Evolutionary conservation across 805 yeast species (phyloP).

Genomic region (Millerozyma acaciae): DNA sequence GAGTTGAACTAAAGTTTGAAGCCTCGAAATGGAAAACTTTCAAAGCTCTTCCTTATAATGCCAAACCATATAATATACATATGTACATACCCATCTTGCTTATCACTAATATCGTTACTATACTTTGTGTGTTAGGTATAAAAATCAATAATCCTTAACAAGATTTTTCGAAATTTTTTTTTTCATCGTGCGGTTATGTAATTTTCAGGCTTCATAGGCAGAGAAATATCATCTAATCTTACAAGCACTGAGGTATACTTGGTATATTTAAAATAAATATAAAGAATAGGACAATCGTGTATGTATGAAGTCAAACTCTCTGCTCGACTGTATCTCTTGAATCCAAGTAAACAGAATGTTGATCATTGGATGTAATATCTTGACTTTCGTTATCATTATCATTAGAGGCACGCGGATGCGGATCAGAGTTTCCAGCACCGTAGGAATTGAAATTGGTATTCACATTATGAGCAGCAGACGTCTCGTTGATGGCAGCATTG

Average conservation of each 20-base stretch:
- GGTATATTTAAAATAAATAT: neutral
- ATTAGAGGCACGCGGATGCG: too few species aligned
- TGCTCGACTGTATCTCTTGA: slow-evolving; percentile 18
- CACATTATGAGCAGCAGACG: too few species aligned
- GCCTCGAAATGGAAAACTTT: neutral
- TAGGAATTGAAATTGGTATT: too few species aligned
- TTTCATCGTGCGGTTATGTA: slow-evolving; percentile 1
- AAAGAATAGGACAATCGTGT: neutral
- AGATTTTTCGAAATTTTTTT: slow-evolving; percentile 2
- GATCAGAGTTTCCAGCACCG: too few species aligned
- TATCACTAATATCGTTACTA: slow-evolving; percentile 1
- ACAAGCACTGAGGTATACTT: neutral
- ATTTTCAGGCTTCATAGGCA: too few species aligned
- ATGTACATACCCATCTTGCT: slow-evolving; percentile 10
- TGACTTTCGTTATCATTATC: too few species aligned
- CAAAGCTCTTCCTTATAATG: neutral
- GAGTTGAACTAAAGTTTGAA: too few species aligned
- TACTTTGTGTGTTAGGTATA: too few species aligned
- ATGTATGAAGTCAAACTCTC: slow-evolving; percentile 9
- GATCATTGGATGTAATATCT: too few species aligned
- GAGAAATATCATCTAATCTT: neutral
- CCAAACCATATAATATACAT: neutral
- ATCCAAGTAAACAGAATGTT: too few species aligned
- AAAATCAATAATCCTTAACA: too few species aligned
- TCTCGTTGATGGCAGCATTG: slow-evolving; percentile 2